Base-by-base conservation (phyloP, 2,329 filamentous ascomycete genomes). In the Botrytis elliptica region DNA sequence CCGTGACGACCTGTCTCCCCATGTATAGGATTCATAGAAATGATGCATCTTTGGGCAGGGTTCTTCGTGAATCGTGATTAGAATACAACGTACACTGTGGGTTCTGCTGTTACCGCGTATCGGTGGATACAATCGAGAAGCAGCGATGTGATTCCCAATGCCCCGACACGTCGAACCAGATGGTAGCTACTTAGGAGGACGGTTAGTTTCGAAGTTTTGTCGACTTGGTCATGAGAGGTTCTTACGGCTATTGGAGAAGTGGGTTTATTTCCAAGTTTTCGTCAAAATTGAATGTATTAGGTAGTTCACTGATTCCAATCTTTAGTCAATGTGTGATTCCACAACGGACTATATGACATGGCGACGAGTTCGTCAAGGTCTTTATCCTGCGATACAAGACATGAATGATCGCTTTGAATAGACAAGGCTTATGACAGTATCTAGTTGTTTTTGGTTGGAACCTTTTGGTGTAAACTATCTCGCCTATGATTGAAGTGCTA, bases 191-290 rank as follows among this genome's bases (percentile, higher is more conserved):
- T 22, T 25, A 8, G 14, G 36, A 38, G n/a, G 33, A 18, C 22
- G 10, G 18, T 59, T 46, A 22, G 18, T 5, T 59, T 59, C 3
- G 29, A 20, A 18, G 2, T 33, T 12, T 33, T 59, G 29, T 12
- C 8, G 10, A 20, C 20, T 22, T 20, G 44, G 2, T 20, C 7
- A 9, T 9, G 1, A 46, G 20, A 20, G 20, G 18, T 2, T 22
- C 22, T 9, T 0, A 9, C 0, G 8, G 8, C 9, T 7, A 46
- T 22, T 9, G 8, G 20, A 20, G 20, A 14, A 7, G 7, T 44
- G 14, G 16, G 18, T 44, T 7, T 5, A 44, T 44, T 18, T 16
- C 42, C 2, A 44, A 18, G 42, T 16, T 44, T 4, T 5, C 16
- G 16, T 18, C 20, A 46, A 9, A 22, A 22, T 46, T 46, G 2